Base-by-base conservation (phyloP, 164 flowering plant genomes). In the Amborella trichopoda region DNA sequence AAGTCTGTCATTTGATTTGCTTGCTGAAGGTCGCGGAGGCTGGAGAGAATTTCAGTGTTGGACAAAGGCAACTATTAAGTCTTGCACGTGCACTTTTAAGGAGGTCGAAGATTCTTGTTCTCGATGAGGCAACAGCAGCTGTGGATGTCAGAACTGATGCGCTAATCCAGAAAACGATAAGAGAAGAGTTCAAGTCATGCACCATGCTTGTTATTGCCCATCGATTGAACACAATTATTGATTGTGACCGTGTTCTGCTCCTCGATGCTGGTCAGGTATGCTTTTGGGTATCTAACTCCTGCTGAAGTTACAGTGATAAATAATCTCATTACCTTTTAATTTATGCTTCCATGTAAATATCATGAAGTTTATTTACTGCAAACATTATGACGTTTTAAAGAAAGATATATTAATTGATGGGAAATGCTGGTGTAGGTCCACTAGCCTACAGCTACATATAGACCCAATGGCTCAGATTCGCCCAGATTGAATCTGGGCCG, bases 121-220 rank as follows among this genome's bases (percentile, higher is more conserved):
- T 93, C 58, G 99, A 93, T 74, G 99, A 93, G 69, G 99, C 99
- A 64, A 93, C 99, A 6, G 99, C 99, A 27, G 95, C 99, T 26
- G 99, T 93, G 55, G 99, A 93, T 78, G 95, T 93, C 54, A 73
- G 95, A 72, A 93, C 99, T 9, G 99, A 93, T 71, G 94, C 95
- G 48, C 87, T 93, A 37, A 93, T 93, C 27, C 99, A 93, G 65
- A 84, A 80, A 68, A 93, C 99, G 14, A 93, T 93, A 14, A 59
- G 99, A 39, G 99, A 88, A 57, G 99, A 93, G 55, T 93, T 93
- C 43, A 93, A 75, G 52, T 77, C 89, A 3, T 83, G 97, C 62
- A 93, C 99, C 24, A 88, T 93, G 96, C 83, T 93, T 38, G 75
- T 93, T 24, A 88, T 93, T 61, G 99, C 99, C 50, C 99, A 93